These are phyloP conservation scores for Calycina herbarum DNA, from an alignment of 2,329 filamentous ascomycete species.

Conservation along the genomic window DNA sequence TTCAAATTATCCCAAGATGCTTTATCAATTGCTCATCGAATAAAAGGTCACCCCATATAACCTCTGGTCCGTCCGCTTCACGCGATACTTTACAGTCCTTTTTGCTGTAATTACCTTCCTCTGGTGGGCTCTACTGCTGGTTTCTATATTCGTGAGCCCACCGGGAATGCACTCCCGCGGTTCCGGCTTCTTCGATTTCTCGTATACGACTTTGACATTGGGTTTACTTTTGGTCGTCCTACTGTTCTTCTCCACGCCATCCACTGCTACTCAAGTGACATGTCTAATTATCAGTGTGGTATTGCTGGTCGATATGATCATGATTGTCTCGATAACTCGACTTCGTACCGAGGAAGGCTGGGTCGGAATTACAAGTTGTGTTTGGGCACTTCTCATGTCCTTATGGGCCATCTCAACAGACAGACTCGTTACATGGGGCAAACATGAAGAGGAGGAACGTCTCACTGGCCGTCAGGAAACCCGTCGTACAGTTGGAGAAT, in stretches of 20 bases:
- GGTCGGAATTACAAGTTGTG: constrained; percentile 82
- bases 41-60: constrained; percentile 81
- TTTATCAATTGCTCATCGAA: not conserved
- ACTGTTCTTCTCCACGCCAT: constrained; percentile 85
- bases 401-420: constrained; percentile 79
- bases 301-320: constrained; percentile 72
- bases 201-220: constrained; percentile 76
- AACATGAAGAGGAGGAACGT: constrained; percentile 87
- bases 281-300: constrained; percentile 66
- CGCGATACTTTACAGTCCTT: constrained; percentile 75
- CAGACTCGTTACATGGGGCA: constrained; percentile 84
- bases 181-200: constrained; percentile 89
- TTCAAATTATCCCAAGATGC: constrained; percentile 14
- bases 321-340: constrained; percentile 73
- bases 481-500: constrained; percentile 77
- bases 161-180: constrained; percentile 83
- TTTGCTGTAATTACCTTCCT: constrained; percentile 74
- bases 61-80: constrained; percentile 81
- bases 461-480: constrained; percentile 87
- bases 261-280: constrained; percentile 73
- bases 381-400: constrained; percentile 79
- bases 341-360: constrained; percentile 84
- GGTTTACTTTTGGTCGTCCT: constrained; percentile 74
- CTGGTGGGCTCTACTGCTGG: constrained; percentile 93
- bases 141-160: constrained; percentile 87